Conservation (phyloP, 257 asterid species). For the Echites panduratus region DNA sequence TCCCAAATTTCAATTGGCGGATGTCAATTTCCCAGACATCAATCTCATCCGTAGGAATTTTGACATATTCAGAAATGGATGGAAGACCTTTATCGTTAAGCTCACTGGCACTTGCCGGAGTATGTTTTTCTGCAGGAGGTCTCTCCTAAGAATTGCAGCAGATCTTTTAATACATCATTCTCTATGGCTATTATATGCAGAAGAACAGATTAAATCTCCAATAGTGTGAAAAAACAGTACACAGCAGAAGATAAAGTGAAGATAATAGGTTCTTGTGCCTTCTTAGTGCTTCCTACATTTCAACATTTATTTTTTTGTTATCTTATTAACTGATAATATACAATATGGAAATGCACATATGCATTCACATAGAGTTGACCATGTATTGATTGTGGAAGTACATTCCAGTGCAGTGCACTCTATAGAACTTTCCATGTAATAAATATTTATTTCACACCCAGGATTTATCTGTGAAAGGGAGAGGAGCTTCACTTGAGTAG, state of each 20-base stretch:
- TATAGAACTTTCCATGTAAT: too few species aligned
- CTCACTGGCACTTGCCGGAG: constrained; percentile 8
- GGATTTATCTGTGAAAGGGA: neutral
- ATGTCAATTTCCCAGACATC: constrained; percentile 48
- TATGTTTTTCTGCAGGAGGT: constrained; percentile 17
- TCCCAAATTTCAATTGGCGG: constrained; percentile 31
- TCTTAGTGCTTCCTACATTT: neutral
- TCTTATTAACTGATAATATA: neutral
- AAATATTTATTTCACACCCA: neutral
- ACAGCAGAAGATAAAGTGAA: neutral
- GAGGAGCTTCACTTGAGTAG: neutral
- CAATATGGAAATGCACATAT: too few species aligned
- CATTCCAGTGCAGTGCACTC: too few species aligned
- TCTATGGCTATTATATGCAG: neutral
- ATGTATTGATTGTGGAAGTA: too few species aligned
- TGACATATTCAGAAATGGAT: constrained; percentile 26
- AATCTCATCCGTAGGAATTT: constrained; percentile 39
- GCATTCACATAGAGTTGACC: too few species aligned
- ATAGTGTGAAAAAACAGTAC: neutral
- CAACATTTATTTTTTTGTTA: neutral
- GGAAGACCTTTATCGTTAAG: constrained; percentile 14
- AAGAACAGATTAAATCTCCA: neutral
- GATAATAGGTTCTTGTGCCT: neutral
- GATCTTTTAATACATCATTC: neutral
- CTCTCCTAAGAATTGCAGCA: constrained; percentile 28